Evolutionary conservation across 306 rosid species (phyloP), one percentile per base, ranked within the genome.

Genomic region (Cicer chorassanicum): DNA sequence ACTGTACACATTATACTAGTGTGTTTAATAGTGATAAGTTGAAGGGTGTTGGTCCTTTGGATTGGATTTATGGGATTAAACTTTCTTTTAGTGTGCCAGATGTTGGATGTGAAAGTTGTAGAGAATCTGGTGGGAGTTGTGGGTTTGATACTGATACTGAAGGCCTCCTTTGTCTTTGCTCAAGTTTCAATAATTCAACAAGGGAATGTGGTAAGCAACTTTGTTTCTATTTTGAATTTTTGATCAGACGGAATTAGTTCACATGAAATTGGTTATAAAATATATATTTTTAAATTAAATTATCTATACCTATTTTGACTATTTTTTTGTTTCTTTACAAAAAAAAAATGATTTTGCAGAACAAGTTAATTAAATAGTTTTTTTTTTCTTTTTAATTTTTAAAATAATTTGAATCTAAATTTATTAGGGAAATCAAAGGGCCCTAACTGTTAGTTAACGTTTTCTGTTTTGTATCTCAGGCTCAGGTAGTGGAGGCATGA

Each of bases 121-220:
- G 41, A 6, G 14, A 50, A 54, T 89, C 98, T 44, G 97, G 97
- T 54, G 98, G 98, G 3, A 57, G 75, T 0, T 93, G 98, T 49
- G 98, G 98, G 41, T 93, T 93, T 77, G 98, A 93, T 73, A 89
- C 98, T 29, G 98, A 93, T 53, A 91, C 97, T 0, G 89, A 83
- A 70, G 98, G 82, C 4, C 43, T 83, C 21, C 82, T 88, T 50
- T 93, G 98, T 62, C 90, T 93, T 2, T 93, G 98, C 80, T 91
- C 98, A 5, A 72, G 76, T 77, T 73, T 82, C 18, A 36, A 70
- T 8, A 89, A 93, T 80, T 81, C 87, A 46, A 88, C 93, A 1
- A 70, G 90, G 56, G 80, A 86, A 80, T 93, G 98, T 59, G 98
- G 98, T 93, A 81, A 72, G 86, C 10, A 6, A 65, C 50, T 44